These are phyloP conservation scores for Crithidia fasciculata DNA, from an alignment of 208 protist genomes.

Conservation along the genomic window DNA sequence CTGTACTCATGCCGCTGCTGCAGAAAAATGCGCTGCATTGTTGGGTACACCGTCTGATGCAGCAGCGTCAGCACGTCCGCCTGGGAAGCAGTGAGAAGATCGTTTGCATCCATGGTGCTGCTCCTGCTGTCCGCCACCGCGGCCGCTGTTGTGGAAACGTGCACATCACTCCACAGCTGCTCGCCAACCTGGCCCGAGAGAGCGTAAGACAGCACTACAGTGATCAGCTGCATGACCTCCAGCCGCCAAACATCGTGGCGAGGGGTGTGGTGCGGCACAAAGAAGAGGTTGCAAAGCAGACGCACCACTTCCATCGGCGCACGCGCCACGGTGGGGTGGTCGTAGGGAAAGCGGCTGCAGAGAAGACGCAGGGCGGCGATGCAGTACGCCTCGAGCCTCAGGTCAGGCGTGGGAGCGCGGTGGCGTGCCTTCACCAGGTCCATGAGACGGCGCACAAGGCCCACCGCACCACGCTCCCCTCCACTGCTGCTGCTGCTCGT, in stretches of 20 bases:
- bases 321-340: constrained; percentile 44
- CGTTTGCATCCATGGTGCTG: no score
- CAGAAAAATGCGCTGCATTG: constrained; percentile 51
- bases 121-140: no score
- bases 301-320: constrained; percentile 47
- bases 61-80: constrained; percentile 39
- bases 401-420: constrained; percentile 40
- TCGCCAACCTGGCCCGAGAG: constrained; percentile 49
- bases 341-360: constrained; percentile 37
- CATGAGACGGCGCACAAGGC: constrained; percentile 27
- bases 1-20: constrained; percentile 66
- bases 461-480: background rate
- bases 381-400: constrained; percentile 60
- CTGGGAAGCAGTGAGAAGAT: background rate
- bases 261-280: constrained; percentile 41
- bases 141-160: no score
- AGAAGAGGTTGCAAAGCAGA: constrained; percentile 60
- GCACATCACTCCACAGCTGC: constrained; percentile 40
- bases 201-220: constrained; percentile 45
- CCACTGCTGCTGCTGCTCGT: constrained; percentile 1
- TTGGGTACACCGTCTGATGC: constrained; percentile 64
- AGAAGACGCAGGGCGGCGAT: constrained; percentile 55
- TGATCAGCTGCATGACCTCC: constrained; percentile 58
- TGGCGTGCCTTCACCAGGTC: constrained; percentile 47
- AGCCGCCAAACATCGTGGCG: constrained; percentile 76